Evolutionary conservation across 495 filamentous ascomycete genomes (phyloP), one percentile per base, ranked within the genome.

Genomic region (Astrothelium subdiscretum): DNA sequence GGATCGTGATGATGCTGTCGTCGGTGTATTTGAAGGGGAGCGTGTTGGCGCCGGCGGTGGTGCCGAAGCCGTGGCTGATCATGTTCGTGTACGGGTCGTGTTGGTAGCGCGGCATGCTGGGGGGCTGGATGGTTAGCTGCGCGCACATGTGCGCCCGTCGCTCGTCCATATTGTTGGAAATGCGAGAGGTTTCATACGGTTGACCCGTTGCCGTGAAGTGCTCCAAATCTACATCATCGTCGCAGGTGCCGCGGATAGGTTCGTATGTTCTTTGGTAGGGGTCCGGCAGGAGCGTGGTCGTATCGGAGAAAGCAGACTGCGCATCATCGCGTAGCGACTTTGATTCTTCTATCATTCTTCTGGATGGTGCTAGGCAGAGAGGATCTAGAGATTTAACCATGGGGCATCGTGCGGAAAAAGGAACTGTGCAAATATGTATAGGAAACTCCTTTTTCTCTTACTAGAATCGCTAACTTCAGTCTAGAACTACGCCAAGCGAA

Each of bases 1-100:
- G 59, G 13, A 61, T 24, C 0, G 27, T 40, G 12, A 61, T 44
- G n/a, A 61, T 27, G 22, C 59, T 61, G 38, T n/a, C 32, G 29
- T 61, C 59, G n/a, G 32, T 61, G 4, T 61, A 61, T 15, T 38
- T 18, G n/a, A 42, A 31, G 27, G 59, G 59, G 4, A 61, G 38
- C 2, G 24, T 13, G 32, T 61, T 61, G 32, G 32, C 59, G 32
- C 59, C 59, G n/a, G 40, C 40, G 18, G 59, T 27, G 13, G 59
- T 20, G 48, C 48, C 24, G n/a, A 10, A n/a, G n/a, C 43, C 59
- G 22, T 44, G 35, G 32, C 5, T n/a, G 35, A 44, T 44, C 27
- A 61, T 31, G 38, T 40, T 40, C 6, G 59, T 61, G 35, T 43
- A 31, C 5, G 8, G 27, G 31, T 61, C 59, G 38, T 61, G 59